These are phyloP conservation scores for Tolypocladium tropicale DNA, from an alignment of 2,329 filamentous ascomycete species.

Conservation along the genomic window DNA sequence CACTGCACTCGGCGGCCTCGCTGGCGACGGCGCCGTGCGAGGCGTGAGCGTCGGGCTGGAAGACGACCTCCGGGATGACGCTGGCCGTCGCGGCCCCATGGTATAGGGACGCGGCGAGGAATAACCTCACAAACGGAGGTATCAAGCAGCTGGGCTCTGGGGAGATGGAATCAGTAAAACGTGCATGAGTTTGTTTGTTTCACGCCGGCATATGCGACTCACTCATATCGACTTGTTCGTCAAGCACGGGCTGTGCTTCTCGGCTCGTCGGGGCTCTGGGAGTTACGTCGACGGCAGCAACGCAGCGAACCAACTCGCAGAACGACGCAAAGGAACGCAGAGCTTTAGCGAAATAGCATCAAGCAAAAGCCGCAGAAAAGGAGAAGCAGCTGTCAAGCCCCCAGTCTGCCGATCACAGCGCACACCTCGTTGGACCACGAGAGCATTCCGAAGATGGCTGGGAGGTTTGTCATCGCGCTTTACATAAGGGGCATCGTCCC, in stretches of 20 bases:
- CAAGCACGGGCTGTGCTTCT: background rate
- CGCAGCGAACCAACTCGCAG: background rate
- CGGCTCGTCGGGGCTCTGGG: background rate
- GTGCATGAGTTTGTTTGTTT: fast-evolving
- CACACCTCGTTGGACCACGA: background rate
- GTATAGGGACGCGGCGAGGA: constrained; percentile 1
- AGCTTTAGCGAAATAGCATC: background rate
- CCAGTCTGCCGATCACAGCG: background rate
- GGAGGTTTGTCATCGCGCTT: background rate
- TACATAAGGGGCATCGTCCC: background rate
- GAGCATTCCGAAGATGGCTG: background rate
- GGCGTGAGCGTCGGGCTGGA: constrained; percentile 10
- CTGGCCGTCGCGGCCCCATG: constrained; percentile 4
- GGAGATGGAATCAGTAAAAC: background rate
- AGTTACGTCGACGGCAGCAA: background rate
- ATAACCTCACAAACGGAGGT: background rate
- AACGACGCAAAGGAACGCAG: background rate
- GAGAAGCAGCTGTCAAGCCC: background rate
- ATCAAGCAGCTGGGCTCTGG: background rate
- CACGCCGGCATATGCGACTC: background rate
- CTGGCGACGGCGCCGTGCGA: constrained; percentile 56
- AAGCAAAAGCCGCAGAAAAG: background rate
- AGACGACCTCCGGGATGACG: constrained; percentile 11
- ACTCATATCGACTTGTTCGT: background rate
- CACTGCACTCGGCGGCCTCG: constrained; percentile 58